Conservation (phyloP, 2,329 filamentous ascomycete genomes). For the Diplodia sapinea region DNA sequence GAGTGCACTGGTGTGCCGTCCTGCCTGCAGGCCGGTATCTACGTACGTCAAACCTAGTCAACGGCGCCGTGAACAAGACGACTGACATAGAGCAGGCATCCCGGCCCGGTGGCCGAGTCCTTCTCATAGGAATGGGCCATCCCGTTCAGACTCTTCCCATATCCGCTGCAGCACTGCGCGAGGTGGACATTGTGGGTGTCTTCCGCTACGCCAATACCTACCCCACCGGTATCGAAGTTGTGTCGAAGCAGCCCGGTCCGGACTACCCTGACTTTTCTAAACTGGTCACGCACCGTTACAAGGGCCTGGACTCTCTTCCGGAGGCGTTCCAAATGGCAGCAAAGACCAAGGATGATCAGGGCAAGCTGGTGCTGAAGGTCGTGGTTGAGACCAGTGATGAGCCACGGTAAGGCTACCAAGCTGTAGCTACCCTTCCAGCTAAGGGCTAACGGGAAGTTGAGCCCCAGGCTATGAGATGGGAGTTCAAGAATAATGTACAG, state of each 20-base stretch:
- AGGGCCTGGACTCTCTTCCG: constrained; percentile 66
- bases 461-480: constrained; percentile 19
- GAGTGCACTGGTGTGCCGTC: constrained; percentile 79
- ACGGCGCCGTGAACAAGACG: background rate
- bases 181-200: constrained; percentile 79
- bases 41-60: constrained; percentile 51
- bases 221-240: constrained; percentile 69
- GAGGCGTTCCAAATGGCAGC: constrained; percentile 73
- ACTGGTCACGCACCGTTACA: constrained; percentile 75
- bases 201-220: constrained; percentile 82
- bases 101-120: constrained; percentile 71
- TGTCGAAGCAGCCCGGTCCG: constrained; percentile 50
- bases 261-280: constrained; percentile 68
- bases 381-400: constrained; percentile 56
- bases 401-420: constrained; percentile 9
- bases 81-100: constrained; percentile 53
- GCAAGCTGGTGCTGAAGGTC: constrained; percentile 74
- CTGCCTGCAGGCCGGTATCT: constrained; percentile 77
- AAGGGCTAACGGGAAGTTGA: constrained; percentile 8
- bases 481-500: background rate
- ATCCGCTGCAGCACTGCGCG: constrained; percentile 72
- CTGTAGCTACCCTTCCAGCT: constrained; percentile 4
- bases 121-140: constrained; percentile 81
- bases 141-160: constrained; percentile 77
- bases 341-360: constrained; percentile 69